phyloP scores from a whole-genome alignment of 495 filamentous ascomycete genomes.

The Hypomontagnella monticulosa region DNA sequence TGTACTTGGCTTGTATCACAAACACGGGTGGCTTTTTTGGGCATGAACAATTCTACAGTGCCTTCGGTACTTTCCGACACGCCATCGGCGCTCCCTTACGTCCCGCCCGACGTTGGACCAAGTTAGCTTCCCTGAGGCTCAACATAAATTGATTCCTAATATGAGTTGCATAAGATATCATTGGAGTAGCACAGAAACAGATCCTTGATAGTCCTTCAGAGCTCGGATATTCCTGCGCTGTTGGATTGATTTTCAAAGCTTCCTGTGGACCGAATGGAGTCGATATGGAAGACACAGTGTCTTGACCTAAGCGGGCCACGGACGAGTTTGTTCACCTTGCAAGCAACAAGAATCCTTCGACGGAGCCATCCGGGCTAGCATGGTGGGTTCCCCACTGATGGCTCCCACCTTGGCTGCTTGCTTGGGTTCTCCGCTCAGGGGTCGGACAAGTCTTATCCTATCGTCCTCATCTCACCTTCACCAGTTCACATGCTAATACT shows the following conservation, averaged over 20 bases:
- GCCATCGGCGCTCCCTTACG: slow-evolving; percentile 1
- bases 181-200: slow-evolving; percentile 1
- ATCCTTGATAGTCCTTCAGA: slow-evolving; percentile 4
- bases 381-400: slow-evolving; percentile 39
- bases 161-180: slow-evolving; percentile 5
- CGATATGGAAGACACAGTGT: neutral
- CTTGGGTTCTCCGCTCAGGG: slow-evolving; percentile 31
- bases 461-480: slow-evolving; percentile 27
- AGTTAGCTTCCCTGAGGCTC: slow-evolving; percentile 29
- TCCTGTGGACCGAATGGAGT: slow-evolving; percentile 15
- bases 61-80: slow-evolving; percentile 8
- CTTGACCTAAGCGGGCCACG: slow-evolving; percentile 1
- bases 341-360: slow-evolving; percentile 24
- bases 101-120: slow-evolving; percentile 18
- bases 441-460: slow-evolving; percentile 26
- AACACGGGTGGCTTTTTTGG: slow-evolving; percentile 5
- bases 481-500: slow-evolving; percentile 38
- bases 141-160: slow-evolving; percentile 10
- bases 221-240: neutral
- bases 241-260: too few species aligned
- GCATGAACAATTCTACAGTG: neutral
- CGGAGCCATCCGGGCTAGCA: slow-evolving; percentile 31
- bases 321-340: slow-evolving; percentile 25
- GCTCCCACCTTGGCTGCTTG: slow-evolving; percentile 20
- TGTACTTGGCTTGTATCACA: slow-evolving; percentile 7